Conservation (phyloP, 2,329 filamentous ascomycete species). For the Arthrobotrys sphaeroides region DNA sequence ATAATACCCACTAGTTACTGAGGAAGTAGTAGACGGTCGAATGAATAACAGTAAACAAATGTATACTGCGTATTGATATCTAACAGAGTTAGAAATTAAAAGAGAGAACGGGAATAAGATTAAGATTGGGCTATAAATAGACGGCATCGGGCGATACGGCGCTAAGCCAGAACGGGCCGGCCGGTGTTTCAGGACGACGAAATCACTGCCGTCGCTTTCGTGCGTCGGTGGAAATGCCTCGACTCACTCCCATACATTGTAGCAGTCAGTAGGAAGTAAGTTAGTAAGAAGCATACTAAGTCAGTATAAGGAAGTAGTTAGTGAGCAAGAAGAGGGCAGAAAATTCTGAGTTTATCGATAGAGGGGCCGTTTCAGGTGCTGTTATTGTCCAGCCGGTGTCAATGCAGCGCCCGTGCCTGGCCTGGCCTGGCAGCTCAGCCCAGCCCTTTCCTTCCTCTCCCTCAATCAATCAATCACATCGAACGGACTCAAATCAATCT, state of each 20-base stretch:
- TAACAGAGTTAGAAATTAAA: background rate
- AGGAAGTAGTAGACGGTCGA: too few relatives aligned
- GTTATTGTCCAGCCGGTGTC: constrained; percentile 2
- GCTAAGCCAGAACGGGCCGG: constrained; percentile 43
- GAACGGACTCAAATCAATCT: background rate
- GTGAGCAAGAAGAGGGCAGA: background rate
- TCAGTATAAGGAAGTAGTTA: too few relatives aligned
- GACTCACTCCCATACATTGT: too few relatives aligned
- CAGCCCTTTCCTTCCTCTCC: background rate
- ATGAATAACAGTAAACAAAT: too few relatives aligned
- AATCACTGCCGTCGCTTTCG: background rate
- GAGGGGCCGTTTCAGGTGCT: background rate
- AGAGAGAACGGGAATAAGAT: background rate
- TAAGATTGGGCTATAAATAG: constrained; percentile 34
- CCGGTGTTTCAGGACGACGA: constrained; percentile 49
- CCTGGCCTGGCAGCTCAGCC: too few relatives aligned
- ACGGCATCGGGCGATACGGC: constrained; percentile 23
- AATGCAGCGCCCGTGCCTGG: background rate
- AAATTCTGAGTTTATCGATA: background rate
- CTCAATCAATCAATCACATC: background rate
- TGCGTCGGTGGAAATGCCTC: constrained; percentile 39
- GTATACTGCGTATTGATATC: too few relatives aligned
- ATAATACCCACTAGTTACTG: too few relatives aligned
- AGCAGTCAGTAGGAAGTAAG: too few relatives aligned
- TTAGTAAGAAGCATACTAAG: too few relatives aligned